Conservation (phyloP, 768 basidiomycete species). For the Leccinum imitatum region DNA sequence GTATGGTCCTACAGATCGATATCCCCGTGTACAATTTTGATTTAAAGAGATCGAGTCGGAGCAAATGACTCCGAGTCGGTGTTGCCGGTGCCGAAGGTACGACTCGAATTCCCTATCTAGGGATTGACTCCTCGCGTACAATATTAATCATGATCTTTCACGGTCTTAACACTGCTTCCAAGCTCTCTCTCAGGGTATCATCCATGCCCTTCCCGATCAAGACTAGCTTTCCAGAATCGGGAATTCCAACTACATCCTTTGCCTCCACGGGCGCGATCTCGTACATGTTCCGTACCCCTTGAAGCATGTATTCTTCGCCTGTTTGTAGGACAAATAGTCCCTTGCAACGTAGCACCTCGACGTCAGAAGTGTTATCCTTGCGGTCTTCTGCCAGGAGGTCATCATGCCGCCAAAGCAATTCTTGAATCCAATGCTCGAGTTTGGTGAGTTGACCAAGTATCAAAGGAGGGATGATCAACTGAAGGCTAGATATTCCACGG, state of each 20-base stretch:
- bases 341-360: slow-evolving; percentile 85
- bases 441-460: slow-evolving; percentile 42
- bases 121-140: not conserved
- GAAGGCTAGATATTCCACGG: slow-evolving; percentile 81
- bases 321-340: slow-evolving; percentile 63
- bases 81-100: too few relatives aligned
- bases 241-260: slow-evolving; percentile 44
- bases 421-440: slow-evolving; percentile 81
- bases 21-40: not conserved
- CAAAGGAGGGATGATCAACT: slow-evolving; percentile 66
- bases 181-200: slow-evolving; percentile 52
- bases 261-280: slow-evolving; percentile 60
- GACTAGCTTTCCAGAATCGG: slow-evolving; percentile 75
- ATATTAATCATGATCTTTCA: not conserved
- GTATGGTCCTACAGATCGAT: too few relatives aligned
- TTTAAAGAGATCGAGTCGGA: not conserved
- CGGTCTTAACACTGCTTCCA: slow-evolving; percentile 34
- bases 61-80: not conserved
- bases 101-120: not conserved
- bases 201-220: slow-evolving; percentile 83
- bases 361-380: slow-evolving; percentile 11
- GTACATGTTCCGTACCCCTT: slow-evolving; percentile 90
- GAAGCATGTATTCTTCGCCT: slow-evolving; percentile 71
- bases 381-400: slow-evolving; percentile 38
- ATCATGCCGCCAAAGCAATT: slow-evolving; percentile 77